Base-by-base conservation (phyloP, 2,329 filamentous ascomycete species). In the Dothistroma septosporum region DNA sequence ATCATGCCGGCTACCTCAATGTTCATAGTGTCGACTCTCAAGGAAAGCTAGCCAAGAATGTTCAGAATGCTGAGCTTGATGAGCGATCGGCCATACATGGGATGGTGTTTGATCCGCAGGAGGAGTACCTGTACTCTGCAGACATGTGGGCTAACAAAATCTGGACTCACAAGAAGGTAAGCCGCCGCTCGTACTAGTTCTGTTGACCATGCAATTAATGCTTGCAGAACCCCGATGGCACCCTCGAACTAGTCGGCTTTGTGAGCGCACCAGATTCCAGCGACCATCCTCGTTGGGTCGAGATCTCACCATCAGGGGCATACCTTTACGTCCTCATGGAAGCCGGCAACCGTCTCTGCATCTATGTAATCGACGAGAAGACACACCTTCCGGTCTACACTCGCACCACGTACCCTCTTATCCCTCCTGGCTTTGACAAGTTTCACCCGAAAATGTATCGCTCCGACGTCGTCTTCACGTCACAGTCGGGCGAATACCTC, bases 261-360 rank as follows among this genome's bases (percentile, higher is more conserved):
- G 81, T 92, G 35, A 84, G 88, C 64, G 90, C 90, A 31, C 90
- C 90, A 0, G 81, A 82, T 50, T 76, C 83, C 2, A 82, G 82
- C 62, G 91, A 96, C 75, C 91, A 94, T 74, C 91, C 91, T 16
- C 85, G 91, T 70, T 96, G 91, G 91, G 89, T 95, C 14, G 90
- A 90, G 68, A 87, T 95, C 73, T 89, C 93, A 74, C 87, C 88
- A 2, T 84, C 84, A 0, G 90, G 90, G 21, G 83, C 86, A 60
- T 92, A 91, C 75, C 82, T 96, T 59, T 96, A 95, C 76, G 90
- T 85, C 8, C 81, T 96, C 68, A 95, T 94, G 89, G 91, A 96
- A 76, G 88, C 87, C n/a, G 90, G 91, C 58, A 96, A 96, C 78
- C 82, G 88, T 55, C 78, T 96, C 59, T 91, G 86, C 74, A 88